phyloP scores from a whole-genome alignment of 116 monocot genomes.

The Trichopus zeylanicus region DNA sequence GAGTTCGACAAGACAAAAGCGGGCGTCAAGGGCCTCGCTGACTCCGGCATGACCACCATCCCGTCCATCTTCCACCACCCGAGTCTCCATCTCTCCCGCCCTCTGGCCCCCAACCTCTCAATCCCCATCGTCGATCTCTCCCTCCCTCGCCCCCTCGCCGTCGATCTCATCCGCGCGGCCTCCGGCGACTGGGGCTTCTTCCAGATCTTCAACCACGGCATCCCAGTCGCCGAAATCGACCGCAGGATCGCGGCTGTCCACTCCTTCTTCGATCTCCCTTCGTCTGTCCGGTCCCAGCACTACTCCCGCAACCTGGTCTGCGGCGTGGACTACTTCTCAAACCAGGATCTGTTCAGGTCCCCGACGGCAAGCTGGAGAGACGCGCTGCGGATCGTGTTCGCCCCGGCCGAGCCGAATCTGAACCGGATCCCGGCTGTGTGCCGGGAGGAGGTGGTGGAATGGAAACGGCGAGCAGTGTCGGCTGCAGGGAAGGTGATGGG shows the following conservation, averaged over 20 bases:
- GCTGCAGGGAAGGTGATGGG: neutral
- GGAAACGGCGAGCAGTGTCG: slow-evolving; percentile 13
- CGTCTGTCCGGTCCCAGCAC: slow-evolving; percentile 14
- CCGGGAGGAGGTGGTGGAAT: slow-evolving; percentile 29
- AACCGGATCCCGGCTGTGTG: slow-evolving; percentile 44
- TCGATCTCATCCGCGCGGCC: slow-evolving; percentile 30
- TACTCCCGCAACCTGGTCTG: slow-evolving; percentile 15
- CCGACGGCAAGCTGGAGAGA: slow-evolving; percentile 82
- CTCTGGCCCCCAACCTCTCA: neutral
- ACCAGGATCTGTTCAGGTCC: slow-evolving; percentile 56
- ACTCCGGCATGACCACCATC: slow-evolving; percentile 3
- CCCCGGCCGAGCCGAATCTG: slow-evolving; percentile 14
- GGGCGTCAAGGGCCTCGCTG: slow-evolving; percentile 10
- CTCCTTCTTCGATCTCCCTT: slow-evolving; percentile 42
- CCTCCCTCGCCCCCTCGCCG: slow-evolving; percentile 34
- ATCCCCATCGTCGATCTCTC: slow-evolving; percentile 10
- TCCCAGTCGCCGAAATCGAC: slow-evolving; percentile 14
- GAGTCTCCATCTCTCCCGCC: neutral
- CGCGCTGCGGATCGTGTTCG: slow-evolving; percentile 39
- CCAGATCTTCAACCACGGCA: slow-evolving; percentile 54
- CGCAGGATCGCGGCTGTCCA: slow-evolving; percentile 32
- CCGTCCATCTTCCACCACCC: slow-evolving; percentile 4
- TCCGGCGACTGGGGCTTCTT: slow-evolving; percentile 59
- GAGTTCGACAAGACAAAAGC: slow-evolving; percentile 1
- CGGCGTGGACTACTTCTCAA: slow-evolving; percentile 45